Evolutionary conservation across 371 early-diverging fungal genomes (phyloP).

Genomic region (Chytridium lagenaria): DNA sequence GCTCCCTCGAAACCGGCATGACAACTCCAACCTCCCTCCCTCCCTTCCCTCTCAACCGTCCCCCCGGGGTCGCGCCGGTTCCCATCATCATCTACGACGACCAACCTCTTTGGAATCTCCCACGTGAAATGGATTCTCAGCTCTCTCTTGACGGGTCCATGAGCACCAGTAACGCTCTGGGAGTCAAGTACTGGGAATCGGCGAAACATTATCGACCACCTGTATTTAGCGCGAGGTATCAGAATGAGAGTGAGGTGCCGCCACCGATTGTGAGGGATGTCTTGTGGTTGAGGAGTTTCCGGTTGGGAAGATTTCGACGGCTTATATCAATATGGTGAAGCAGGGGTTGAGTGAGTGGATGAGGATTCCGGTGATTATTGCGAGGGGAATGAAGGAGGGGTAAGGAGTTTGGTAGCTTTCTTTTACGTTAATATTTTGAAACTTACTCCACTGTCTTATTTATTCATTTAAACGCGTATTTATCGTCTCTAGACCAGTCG

Average conservation of each 20-base stretch:
- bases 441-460: not conserved
- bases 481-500: constrained; percentile 28
- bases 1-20: constrained; percentile 7
- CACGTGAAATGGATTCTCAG: constrained; percentile 26
- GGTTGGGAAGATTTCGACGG: constrained; percentile 65
- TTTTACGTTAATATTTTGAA: not conserved
- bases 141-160: constrained; percentile 1
- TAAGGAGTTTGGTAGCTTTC: not conserved
- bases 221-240: constrained; percentile 51
- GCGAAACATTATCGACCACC: constrained; percentile 68
- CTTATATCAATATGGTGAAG: constrained; percentile 77
- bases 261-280: constrained; percentile 68
- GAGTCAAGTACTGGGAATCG: constrained; percentile 54
- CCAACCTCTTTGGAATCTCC: constrained; percentile 45
- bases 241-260: constrained; percentile 70
- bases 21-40: not conserved
- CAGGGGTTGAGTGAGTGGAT: constrained; percentile 75
- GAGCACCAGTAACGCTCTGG: constrained; percentile 13
- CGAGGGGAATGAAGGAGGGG: constrained; percentile 68
- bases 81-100: constrained; percentile 72
- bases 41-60: constrained; percentile 19
- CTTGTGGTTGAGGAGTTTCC: constrained; percentile 72
- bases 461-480: not conserved
- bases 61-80: constrained; percentile 59
- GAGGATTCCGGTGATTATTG: constrained; percentile 70